These are phyloP conservation scores for Calocybe indica DNA, from an alignment of 768 basidiomycete genomes.

Conservation along the genomic window DNA sequence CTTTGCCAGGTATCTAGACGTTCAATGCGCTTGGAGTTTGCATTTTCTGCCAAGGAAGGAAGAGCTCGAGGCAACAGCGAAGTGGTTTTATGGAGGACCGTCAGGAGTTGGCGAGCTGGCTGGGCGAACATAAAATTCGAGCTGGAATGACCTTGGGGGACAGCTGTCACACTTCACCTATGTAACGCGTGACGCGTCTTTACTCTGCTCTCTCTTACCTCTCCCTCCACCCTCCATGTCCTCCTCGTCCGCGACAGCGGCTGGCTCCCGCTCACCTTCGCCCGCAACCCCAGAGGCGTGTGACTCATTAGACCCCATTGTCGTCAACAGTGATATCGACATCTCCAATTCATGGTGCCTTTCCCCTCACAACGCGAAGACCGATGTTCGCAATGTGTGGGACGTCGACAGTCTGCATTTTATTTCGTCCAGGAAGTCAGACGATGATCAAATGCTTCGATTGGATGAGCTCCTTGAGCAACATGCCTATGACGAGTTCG, in stretches of 20 bases:
- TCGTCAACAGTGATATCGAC: slow-evolving; percentile 44
- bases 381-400: slow-evolving; percentile 36
- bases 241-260: slow-evolving; percentile 48
- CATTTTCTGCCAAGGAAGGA: slow-evolving; percentile 9
- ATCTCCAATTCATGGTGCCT: slow-evolving; percentile 54
- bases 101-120: slow-evolving; percentile 25
- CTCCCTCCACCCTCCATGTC: slow-evolving; percentile 36
- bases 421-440: slow-evolving; percentile 37
- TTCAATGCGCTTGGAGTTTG: slow-evolving; percentile 9
- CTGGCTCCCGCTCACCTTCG: slow-evolving; percentile 65
- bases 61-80: slow-evolving; percentile 41
- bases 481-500: slow-evolving; percentile 73
- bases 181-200: neutral
- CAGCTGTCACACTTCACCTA: neutral
- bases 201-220: no score
- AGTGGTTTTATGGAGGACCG: slow-evolving; percentile 43
- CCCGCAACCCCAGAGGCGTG: slow-evolving; percentile 64
- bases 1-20: slow-evolving; percentile 41
- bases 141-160: slow-evolving; percentile 1
- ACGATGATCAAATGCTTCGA: slow-evolving; percentile 51
- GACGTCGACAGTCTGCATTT: slow-evolving; percentile 32
- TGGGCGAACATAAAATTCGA: neutral
- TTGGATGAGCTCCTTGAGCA: slow-evolving; percentile 72
- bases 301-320: slow-evolving; percentile 43
- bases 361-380: slow-evolving; percentile 35